phyloP scores from a whole-genome alignment of 108 stramenopile genomes.

The Cyclotella atomus region DNA sequence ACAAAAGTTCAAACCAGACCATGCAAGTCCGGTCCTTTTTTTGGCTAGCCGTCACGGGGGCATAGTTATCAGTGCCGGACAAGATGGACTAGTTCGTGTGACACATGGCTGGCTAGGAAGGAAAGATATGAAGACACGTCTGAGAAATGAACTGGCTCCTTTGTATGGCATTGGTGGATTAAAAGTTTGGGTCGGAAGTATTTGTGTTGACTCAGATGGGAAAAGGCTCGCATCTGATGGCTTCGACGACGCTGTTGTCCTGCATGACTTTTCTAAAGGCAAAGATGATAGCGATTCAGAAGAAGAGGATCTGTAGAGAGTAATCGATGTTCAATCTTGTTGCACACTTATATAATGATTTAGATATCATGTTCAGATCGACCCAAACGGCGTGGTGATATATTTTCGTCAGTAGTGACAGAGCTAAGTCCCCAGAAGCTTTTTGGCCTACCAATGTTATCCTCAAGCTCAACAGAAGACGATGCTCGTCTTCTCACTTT shows the following conservation, averaged over 20 bases:
- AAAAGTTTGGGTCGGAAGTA: conserved; percentile 50
- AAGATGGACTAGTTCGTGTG: conserved; percentile 73
- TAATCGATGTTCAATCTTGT: too few species aligned
- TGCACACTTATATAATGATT: too few species aligned
- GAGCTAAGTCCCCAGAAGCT: conserved; percentile 38
- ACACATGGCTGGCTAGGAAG: conserved; percentile 26
- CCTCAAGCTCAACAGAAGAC: background rate
- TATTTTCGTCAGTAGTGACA: conserved; percentile 24
- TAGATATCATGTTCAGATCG: background rate
- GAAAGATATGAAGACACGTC: conserved; percentile 11
- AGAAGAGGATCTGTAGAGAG: too few species aligned
- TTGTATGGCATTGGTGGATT: conserved; percentile 47
- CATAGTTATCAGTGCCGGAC: conserved; percentile 60
- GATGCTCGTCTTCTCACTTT: conserved; percentile 22
- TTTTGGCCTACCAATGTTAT: conserved; percentile 6
- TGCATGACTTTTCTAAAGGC: conserved; percentile 48
- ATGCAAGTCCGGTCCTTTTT: conserved; percentile 54
- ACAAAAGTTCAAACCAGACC: conserved; percentile 46
- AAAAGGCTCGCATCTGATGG: conserved; percentile 46
- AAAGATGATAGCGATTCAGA: too few species aligned
- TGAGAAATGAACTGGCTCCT: conserved; percentile 6
- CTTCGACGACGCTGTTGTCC: conserved; percentile 46
- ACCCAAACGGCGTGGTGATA: conserved; percentile 10
- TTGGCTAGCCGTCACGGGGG: conserved; percentile 60
- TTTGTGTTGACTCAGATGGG: conserved; percentile 47